These are phyloP conservation scores for Cardiospermum halicacabum DNA, from an alignment of 345 rosid genomes.

Conservation along the genomic window DNA sequence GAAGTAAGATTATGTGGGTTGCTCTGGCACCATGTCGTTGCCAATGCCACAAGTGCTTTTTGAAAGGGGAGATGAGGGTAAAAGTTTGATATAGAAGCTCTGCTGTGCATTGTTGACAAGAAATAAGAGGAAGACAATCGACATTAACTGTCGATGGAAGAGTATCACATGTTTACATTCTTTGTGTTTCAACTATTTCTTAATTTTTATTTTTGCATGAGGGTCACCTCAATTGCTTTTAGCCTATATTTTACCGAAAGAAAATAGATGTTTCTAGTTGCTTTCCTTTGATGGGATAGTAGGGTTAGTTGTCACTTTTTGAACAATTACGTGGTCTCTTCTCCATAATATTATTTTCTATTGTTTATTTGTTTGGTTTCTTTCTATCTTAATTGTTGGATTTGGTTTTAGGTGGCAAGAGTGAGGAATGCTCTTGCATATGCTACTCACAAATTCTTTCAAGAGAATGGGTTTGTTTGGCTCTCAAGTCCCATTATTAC, in stretches of 20 bases:
- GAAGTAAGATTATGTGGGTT: no score
- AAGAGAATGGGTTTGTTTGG: conserved; percentile 94
- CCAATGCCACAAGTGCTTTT: no score
- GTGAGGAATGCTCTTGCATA: conserved; percentile 91
- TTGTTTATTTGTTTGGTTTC: background rate
- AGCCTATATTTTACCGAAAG: background rate
- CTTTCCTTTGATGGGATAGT: background rate
- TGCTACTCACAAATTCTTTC: conserved; percentile 94
- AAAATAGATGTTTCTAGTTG: background rate
- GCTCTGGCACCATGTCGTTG: no score
- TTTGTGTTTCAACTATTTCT: background rate
- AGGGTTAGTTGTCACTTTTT: background rate
- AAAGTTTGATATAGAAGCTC: no score
- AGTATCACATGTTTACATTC: no score
- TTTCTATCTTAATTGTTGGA: conserved; percentile 13
- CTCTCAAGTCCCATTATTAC: conserved; percentile 96
- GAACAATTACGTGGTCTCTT: background rate
- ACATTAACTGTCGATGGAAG: no score
- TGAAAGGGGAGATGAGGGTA: no score
- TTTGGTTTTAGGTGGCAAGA: conserved; percentile 68
- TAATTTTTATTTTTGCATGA: background rate
- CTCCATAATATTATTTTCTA: background rate
- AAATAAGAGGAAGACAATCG: no score
- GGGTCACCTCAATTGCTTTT: background rate
- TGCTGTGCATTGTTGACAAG: no score